Conservation (phyloP, 352 stramenopile species). For the Phytophthora macrochlamydospora region DNA sequence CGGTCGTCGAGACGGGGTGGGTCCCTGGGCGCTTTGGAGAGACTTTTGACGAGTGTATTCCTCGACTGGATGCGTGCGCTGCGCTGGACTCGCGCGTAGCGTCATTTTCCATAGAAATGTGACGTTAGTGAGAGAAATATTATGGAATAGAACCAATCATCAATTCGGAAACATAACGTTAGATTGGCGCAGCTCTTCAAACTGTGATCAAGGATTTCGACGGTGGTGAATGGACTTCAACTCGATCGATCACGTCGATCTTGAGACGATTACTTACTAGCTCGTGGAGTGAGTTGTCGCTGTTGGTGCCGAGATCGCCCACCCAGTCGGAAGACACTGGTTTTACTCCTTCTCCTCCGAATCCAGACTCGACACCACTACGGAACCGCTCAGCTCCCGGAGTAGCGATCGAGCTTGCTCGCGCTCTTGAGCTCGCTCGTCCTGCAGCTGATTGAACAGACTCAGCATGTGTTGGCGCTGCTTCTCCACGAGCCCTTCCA, state of each 20-base stretch:
- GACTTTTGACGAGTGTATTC: slow-evolving; percentile 8
- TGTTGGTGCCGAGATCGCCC: background rate
- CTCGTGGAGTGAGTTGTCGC: slow-evolving; percentile 6
- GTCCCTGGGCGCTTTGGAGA: background rate
- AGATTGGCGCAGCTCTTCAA: background rate
- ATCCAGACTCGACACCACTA: slow-evolving; percentile 18
- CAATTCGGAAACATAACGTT: background rate
- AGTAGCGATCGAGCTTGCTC: slow-evolving; percentile 38
- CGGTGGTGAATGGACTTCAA: too few relatives aligned
- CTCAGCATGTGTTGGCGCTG: slow-evolving; percentile 40
- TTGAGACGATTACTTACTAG: slow-evolving; percentile 21
- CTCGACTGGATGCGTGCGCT: slow-evolving; percentile 23
- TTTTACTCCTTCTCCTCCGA: slow-evolving; percentile 29
- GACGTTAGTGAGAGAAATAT: background rate
- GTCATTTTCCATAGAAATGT: background rate
- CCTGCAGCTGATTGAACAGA: slow-evolving; percentile 44
- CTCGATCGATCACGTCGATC: slow-evolving; percentile 22
- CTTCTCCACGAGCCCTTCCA: slow-evolving; percentile 42
- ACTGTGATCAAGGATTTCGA: background rate
- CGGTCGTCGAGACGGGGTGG: background rate
- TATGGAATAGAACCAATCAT: background rate
- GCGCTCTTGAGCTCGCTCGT: slow-evolving; percentile 38
- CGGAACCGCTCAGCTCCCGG: slow-evolving; percentile 26
- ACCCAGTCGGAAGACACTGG: slow-evolving; percentile 6
- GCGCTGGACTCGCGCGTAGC: slow-evolving; percentile 4